A percentile compares a stretch with the other conserved stretches of the same genome.
These are phyloP conservation scores for Rhizophagus prolifer DNA, from an alignment of 192 early-diverging fungal species.

Conservation along the genomic window DNA sequence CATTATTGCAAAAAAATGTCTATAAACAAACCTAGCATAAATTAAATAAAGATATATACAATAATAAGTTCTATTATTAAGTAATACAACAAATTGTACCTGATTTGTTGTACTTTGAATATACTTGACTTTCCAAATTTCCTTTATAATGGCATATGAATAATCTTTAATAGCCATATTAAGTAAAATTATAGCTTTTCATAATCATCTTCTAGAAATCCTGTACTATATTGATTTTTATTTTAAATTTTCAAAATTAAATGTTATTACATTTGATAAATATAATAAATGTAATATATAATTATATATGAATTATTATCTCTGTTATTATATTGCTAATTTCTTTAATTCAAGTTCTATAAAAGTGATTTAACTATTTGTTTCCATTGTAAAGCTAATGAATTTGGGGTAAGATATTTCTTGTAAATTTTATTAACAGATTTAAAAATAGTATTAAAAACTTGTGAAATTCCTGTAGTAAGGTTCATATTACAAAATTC, in stretches of 20 bases:
- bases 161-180: neutral
- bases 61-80: neutral
- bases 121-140: neutral
- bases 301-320: no score
- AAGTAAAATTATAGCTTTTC: no score
- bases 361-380: neutral
- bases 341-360: no score
- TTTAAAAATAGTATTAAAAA: neutral
- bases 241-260: no score
- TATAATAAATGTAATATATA: no score
- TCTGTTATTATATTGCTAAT: no score
- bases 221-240: no score
- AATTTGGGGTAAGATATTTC: neutral
- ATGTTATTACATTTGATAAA: no score
- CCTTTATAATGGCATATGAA: neutral
- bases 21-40: neutral
- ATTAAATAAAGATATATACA: neutral
- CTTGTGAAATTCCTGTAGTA: neutral
- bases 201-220: no score
- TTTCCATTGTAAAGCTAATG: neutral
- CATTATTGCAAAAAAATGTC: neutral
- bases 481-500: neutral
- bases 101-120: neutral
- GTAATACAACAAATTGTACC: neutral
- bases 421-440: neutral